phyloP scores from a whole-genome alignment of 306 rosid genomes.

The Psophocarpus tetragonolobus region DNA sequence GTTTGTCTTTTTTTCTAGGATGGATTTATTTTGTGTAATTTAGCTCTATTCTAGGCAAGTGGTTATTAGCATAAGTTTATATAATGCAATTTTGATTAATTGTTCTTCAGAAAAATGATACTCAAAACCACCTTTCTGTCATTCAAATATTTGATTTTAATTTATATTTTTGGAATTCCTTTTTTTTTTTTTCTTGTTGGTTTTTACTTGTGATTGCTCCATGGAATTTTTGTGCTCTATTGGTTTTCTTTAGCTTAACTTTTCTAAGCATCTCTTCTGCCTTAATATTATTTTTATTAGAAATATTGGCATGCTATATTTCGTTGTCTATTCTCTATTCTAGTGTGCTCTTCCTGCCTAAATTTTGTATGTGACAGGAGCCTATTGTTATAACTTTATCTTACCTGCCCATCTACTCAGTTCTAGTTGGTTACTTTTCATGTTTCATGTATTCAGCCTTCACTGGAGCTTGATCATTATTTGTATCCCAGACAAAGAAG shows the following conservation, averaged over 20 bases:
- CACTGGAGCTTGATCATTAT: constrained; percentile 98
- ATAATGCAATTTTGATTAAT: not conserved
- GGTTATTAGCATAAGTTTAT: not conserved
- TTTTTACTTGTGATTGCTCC: not conserved
- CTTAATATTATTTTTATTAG: constrained; percentile 2
- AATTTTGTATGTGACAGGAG: not conserved
- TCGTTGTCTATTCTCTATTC: not conserved
- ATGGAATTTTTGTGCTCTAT: not conserved
- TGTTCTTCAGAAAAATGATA: not conserved
- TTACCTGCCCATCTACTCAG: not conserved
- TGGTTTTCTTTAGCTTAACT: not conserved
- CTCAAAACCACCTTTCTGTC: not conserved
- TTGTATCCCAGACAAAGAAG: constrained; percentile 81
- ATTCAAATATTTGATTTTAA: not conserved
- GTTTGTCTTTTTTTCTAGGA: not conserved
- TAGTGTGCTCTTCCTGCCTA: constrained; percentile 15
- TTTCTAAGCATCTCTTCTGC: not conserved
- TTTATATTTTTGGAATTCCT: not conserved
- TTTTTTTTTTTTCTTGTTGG: not conserved
- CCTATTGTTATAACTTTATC: not conserved
- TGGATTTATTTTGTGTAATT: not conserved
- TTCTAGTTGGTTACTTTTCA: constrained; percentile 34
- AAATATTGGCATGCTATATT: not conserved
- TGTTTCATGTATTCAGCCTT: constrained; percentile 52
- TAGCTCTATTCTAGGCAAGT: not conserved